Conservation (phyloP, 106 monocot species). For the Alisma plantagoaquatica region DNA sequence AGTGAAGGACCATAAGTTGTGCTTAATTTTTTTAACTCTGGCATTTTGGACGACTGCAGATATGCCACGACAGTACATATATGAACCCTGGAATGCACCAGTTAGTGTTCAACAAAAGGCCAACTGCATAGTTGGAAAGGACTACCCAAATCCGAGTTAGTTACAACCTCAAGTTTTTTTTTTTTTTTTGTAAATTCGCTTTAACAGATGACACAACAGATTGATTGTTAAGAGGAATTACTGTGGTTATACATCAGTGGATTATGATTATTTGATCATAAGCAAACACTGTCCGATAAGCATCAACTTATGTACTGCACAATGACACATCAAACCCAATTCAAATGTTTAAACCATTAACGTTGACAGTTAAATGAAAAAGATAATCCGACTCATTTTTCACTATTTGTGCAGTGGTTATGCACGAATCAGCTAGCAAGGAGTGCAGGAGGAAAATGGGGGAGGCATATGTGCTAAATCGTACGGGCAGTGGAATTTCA, state of each 20-base stretch:
- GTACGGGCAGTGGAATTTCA: background rate
- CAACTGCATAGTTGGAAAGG: conserved; percentile 75
- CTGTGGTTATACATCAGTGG: background rate
- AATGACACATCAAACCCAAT: background rate
- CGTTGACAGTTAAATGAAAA: background rate
- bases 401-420: conserved; percentile 38
- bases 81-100: conserved; percentile 92
- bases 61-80: conserved; percentile 86
- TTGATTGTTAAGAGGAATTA: background rate
- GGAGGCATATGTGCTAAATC: conserved; percentile 43
- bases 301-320: background rate
- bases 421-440: conserved; percentile 65
- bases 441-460: conserved; percentile 65
- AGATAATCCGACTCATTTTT: background rate
- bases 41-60: conserved; percentile 21
- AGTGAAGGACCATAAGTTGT: too few species aligned
- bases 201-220: background rate
- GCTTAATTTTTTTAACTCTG: background rate
- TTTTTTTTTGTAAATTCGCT: background rate
- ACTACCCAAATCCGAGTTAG: conserved; percentile 80
- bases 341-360: background rate
- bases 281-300: background rate
- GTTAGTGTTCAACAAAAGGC: conserved; percentile 60
- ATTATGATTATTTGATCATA: background rate
- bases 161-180: background rate